phyloP scores from a whole-genome alignment of 257 asterid species.

The Nyctanthes arbortristis region DNA sequence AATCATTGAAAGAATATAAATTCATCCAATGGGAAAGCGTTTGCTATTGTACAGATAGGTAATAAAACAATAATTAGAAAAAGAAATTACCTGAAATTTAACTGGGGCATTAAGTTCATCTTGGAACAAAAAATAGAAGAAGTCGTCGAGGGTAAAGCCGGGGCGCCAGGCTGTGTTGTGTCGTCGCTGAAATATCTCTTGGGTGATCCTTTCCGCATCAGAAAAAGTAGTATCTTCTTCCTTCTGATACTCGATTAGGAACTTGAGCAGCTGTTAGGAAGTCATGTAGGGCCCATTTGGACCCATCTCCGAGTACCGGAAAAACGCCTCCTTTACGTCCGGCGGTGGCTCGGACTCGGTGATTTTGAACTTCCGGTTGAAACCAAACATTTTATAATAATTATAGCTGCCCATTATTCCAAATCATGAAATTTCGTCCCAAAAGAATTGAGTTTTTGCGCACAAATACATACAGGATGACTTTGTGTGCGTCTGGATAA shows the following conservation, averaged over 20 bases:
- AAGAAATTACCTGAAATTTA: constrained; percentile 44
- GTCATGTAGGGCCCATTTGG: constrained; percentile 43
- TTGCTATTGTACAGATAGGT: no score
- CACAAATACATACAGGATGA: not conserved
- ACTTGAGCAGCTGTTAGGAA: constrained; percentile 58
- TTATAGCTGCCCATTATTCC: constrained; percentile 78
- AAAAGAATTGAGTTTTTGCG: not conserved
- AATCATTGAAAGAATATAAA: not conserved
- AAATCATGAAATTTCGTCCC: constrained; percentile 6
- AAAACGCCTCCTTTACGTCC: constrained; percentile 75
- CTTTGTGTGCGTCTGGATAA: not conserved
- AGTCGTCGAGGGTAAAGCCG: constrained; percentile 65
- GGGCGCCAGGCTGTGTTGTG: constrained; percentile 49
- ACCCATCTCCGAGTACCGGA: constrained; percentile 50
- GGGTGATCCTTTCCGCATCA: constrained; percentile 65
- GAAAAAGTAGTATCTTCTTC: constrained; percentile 48
- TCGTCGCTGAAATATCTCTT: constrained; percentile 48
- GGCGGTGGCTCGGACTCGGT: constrained; percentile 89
- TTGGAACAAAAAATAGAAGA: constrained; percentile 68
- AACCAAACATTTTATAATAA: constrained; percentile 90
- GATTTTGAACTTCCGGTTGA: constrained; percentile 87
- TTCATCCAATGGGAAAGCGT: no score
- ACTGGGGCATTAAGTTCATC: constrained; percentile 93
- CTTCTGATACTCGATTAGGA: constrained; percentile 65
- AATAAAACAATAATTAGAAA: not conserved